A percentile compares a stretch with the other conserved stretches of the same genome.
Evolutionary conservation across 2,329 filamentous ascomycete genomes (phyloP).

Genomic region (Alternaria sp.): DNA sequence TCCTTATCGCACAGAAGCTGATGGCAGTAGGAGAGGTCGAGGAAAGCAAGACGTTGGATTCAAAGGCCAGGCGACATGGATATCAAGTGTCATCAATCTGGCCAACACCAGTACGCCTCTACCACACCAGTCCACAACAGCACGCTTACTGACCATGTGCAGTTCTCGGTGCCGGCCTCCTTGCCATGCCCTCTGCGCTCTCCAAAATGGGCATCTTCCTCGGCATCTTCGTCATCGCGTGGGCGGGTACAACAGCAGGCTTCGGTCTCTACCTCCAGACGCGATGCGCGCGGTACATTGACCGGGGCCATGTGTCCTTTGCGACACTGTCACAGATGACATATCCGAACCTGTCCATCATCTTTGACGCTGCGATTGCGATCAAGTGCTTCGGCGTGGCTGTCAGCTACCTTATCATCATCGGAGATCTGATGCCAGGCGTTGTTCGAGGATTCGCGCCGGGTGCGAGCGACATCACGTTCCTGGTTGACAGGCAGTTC

Average conservation of each 20-base stretch:
- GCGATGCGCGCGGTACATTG: constrained; percentile 90
- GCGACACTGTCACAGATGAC: constrained; percentile 97
- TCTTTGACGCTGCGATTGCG: constrained; percentile 95
- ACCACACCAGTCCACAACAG: background rate
- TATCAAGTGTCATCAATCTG: constrained; percentile 92
- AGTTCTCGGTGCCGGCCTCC: constrained; percentile 93
- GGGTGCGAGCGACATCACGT: constrained; percentile 69
- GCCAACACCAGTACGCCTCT: constrained; percentile 84
- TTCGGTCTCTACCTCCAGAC: constrained; percentile 96
- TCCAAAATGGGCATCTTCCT: constrained; percentile 94
- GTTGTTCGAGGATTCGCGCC: constrained; percentile 84
- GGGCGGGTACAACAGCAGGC: constrained; percentile 87
- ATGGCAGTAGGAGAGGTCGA: constrained; percentile 60
- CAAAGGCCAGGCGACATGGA: constrained; percentile 81
- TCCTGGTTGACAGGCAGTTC: constrained; percentile 88
- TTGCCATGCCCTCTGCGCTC: constrained; percentile 95
- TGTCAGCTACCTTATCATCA: constrained; percentile 98
- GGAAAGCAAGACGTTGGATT: constrained; percentile 75
- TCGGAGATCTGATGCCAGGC: constrained; percentile 97
- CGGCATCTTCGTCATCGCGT: constrained; percentile 84
- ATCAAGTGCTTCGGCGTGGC: constrained; percentile 98
- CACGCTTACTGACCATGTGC: constrained; percentile 25
- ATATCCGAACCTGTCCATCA: constrained; percentile 92
- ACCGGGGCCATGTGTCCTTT: constrained; percentile 88
- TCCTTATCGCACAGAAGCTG: constrained; percentile 21